A percentile compares a stretch with the other conserved stretches of the same genome.
Conservation (phyloP, 345 rosid species). For the Gossypium rotundifolium region DNA sequence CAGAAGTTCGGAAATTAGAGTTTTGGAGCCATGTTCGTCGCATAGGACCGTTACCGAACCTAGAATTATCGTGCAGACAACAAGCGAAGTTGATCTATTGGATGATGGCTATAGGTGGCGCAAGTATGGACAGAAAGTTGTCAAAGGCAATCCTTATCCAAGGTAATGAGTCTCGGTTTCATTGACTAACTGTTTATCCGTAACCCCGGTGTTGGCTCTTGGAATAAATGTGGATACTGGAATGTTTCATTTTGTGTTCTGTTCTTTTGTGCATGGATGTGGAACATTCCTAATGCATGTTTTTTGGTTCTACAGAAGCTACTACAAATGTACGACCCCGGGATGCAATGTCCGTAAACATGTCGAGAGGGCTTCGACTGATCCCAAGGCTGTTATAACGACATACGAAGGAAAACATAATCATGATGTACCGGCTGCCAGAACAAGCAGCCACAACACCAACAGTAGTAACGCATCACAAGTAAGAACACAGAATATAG, state of each 20-base stretch:
- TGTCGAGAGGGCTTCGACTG: conserved; percentile 85
- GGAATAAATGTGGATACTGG: no score
- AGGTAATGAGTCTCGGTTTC: conserved; percentile 30
- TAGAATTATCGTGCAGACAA: conserved; percentile 82
- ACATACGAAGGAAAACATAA: conserved; percentile 89
- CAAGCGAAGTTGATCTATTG: conserved; percentile 87
- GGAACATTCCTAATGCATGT: background rate
- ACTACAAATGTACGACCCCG: conserved; percentile 80
- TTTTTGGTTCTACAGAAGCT: conserved; percentile 51
- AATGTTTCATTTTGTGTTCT: background rate
- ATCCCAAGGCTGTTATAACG: conserved; percentile 89
- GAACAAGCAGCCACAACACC: conserved; percentile 47
- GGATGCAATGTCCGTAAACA: conserved; percentile 86
- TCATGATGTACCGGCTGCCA: conserved; percentile 72
- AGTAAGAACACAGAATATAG: conserved; percentile 26
- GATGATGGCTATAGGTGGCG: conserved; percentile 96
- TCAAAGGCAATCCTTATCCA: conserved; percentile 89
- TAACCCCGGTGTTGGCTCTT: background rate
- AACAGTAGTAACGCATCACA: conserved; percentile 30
- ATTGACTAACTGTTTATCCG: background rate
- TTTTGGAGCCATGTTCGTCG: conserved; percentile 22
- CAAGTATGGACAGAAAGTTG: conserved; percentile 94
- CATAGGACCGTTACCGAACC: conserved; percentile 69
- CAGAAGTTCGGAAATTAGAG: no score
- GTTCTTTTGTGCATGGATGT: background rate